A percentile compares a stretch with the other conserved stretches of the same genome.
Evolutionary conservation across 345 rosid species (phyloP).

Genomic region (Nephelium lappaceum): DNA sequence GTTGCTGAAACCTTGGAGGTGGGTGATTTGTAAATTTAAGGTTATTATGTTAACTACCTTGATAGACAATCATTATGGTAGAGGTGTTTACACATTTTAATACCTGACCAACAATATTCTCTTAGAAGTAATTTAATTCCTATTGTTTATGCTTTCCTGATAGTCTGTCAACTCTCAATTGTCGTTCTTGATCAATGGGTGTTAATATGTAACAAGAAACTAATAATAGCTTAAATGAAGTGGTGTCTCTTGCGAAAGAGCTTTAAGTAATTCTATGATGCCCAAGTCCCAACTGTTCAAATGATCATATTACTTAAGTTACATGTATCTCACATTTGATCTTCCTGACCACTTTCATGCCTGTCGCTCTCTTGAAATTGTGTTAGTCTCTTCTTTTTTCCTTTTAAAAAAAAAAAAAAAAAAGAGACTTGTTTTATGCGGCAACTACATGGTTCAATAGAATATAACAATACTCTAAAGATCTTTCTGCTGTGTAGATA

Average conservation of each 20-base stretch:
- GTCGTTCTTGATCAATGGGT: neutral
- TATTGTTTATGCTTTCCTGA: neutral
- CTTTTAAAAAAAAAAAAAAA: too few species aligned
- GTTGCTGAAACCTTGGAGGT: conserved; percentile 82
- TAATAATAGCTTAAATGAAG: conserved; percentile 86
- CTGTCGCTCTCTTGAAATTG: neutral
- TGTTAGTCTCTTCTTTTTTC: too few species aligned
- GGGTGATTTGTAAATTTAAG: conserved; percentile 13
- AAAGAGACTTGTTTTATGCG: neutral
- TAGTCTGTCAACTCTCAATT: neutral
- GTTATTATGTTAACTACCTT: conserved; percentile 1
- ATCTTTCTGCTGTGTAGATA: too few species aligned
- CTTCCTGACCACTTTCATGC: too few species aligned
- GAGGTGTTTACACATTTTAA: neutral
- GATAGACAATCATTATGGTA: neutral
- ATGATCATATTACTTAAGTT: neutral
- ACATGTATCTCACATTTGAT: too few species aligned
- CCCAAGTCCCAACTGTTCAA: neutral
- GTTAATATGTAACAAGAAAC: conserved; percentile 53
- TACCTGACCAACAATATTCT: neutral
- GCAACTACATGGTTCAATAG: neutral
- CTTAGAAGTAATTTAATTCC: neutral
- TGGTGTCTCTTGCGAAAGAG: conserved; percentile 88
- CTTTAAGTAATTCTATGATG: conserved; percentile 52
- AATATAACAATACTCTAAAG: too few species aligned